A percentile compares a stretch with the other conserved stretches of the same genome.
Conservation (phyloP, 2,329 filamentous ascomycete genomes). For the Penicillium verrucosum region DNA sequence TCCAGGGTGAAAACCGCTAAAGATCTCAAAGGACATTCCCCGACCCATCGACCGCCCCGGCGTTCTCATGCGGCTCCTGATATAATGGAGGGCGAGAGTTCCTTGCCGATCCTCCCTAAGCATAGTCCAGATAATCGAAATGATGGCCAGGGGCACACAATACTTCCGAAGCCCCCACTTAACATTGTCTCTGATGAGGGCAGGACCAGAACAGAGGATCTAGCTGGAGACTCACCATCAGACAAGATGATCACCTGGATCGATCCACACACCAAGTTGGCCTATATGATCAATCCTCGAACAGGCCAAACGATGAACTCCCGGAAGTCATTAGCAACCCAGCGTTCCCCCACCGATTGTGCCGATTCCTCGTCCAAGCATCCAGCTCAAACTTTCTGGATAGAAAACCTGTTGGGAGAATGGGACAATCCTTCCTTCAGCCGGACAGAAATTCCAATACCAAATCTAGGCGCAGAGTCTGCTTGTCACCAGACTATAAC, state of each 20-base stretch:
- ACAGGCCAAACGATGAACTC: slow-evolving; percentile 33
- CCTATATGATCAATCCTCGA: slow-evolving; percentile 32
- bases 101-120: not conserved
- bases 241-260: slow-evolving; percentile 50
- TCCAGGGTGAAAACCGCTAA: slow-evolving; percentile 42
- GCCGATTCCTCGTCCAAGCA: not conserved
- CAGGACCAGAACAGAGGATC: not conserved
- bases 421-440: slow-evolving; percentile 79
- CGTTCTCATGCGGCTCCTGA: not conserved
- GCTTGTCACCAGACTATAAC: slow-evolving; percentile 15
- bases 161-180: not conserved
- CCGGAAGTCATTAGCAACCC: slow-evolving; percentile 8
- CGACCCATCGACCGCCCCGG: not conserved
- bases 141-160: not conserved
- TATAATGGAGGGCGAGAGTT: not conserved
- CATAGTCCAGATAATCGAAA: not conserved
- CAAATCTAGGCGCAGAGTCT: slow-evolving; percentile 30
- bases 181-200: not conserved
- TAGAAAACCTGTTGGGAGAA: slow-evolving; percentile 56
- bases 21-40: not conserved
- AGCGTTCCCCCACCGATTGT: slow-evolving; percentile 14
- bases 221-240: not conserved
- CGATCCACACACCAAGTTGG: slow-evolving; percentile 54
- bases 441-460: slow-evolving; percentile 45
- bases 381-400: slow-evolving; percentile 48